Conservation (phyloP, 1,284 basidiomycete genomes). For the Tremellales sp. region DNA sequence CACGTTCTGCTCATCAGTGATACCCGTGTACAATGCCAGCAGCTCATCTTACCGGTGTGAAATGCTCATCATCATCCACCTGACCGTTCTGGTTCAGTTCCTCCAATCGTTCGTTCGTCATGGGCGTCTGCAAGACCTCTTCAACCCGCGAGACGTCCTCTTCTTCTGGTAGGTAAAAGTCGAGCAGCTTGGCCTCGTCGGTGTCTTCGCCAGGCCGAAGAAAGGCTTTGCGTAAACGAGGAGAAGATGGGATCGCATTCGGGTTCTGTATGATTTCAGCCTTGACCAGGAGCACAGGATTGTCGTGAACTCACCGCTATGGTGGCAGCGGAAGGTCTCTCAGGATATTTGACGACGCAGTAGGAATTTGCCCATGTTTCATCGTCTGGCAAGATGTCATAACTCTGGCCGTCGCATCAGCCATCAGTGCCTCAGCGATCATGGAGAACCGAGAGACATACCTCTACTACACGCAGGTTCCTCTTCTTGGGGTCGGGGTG, state of each 20-base stretch:
- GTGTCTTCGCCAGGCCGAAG: constrained; percentile 74
- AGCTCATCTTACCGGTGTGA: constrained; percentile 29
- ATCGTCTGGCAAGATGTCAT: constrained; percentile 78
- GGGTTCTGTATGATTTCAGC: constrained; percentile 60
- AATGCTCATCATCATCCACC: constrained; percentile 25
- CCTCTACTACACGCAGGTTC: constrained; percentile 69
- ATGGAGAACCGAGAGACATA: constrained; percentile 10
- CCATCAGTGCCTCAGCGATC: too few relatives aligned
- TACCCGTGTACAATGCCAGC: neutral
- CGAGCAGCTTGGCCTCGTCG: constrained; percentile 71
- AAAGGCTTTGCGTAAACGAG: constrained; percentile 72
- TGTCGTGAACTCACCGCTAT: constrained; percentile 57
- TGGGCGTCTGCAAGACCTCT: constrained; percentile 19
- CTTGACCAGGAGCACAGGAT: constrained; percentile 27
- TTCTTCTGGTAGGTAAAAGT: constrained; percentile 80
- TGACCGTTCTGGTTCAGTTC: constrained; percentile 16
- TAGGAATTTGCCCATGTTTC: constrained; percentile 87
- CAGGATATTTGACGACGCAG: constrained; percentile 80
- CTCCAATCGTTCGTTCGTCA: constrained; percentile 19
- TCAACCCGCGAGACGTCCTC: constrained; percentile 54
- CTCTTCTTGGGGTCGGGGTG: constrained; percentile 68
- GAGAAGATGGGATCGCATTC: constrained; percentile 52
- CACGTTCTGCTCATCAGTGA: constrained; percentile 20
- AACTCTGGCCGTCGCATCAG: constrained; percentile 50
- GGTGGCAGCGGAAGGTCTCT: constrained; percentile 68